phyloP scores from a whole-genome alignment of 2,329 filamentous ascomycete genomes.

The Penicillium sp. region DNA sequence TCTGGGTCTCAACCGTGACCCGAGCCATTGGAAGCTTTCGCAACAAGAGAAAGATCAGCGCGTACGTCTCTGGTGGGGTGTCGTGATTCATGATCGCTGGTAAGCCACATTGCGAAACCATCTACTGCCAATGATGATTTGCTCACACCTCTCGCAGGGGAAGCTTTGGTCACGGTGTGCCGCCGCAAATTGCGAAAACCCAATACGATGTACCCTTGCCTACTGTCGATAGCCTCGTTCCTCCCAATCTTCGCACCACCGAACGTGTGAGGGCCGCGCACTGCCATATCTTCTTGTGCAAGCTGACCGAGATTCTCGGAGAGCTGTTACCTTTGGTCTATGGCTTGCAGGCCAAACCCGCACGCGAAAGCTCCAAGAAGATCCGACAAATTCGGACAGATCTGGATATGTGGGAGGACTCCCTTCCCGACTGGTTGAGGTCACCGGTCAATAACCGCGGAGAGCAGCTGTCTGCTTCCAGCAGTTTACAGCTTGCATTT shows the following conservation, averaged over 20 bases:
- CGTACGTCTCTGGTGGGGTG: constrained; percentile 60
- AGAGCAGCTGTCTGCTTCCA: constrained; percentile 45
- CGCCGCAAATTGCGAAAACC: constrained; percentile 56
- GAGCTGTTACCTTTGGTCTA: constrained; percentile 53
- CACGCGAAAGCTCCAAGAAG: constrained; percentile 50
- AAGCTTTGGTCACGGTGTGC: constrained; percentile 60
- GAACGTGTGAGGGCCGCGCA: constrained; percentile 52
- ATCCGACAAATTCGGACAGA: constrained; percentile 52
- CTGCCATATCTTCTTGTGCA: constrained; percentile 58
- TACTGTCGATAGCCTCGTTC: constrained; percentile 47
- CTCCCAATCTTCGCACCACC: constrained; percentile 41
- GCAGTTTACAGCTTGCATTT: constrained; percentile 51
- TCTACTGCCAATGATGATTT: background rate
- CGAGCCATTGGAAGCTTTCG: constrained; percentile 57
- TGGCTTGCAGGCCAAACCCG: constrained; percentile 47
- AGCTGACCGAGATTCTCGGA: constrained; percentile 52
- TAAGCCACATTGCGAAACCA: constrained; percentile 24
- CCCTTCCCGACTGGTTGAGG: constrained; percentile 49
- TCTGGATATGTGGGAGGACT: constrained; percentile 51
- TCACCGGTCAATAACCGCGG: constrained; percentile 38
- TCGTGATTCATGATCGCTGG: constrained; percentile 61
- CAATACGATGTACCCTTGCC: constrained; percentile 62
- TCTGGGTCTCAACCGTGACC: constrained; percentile 60
- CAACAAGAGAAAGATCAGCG: constrained; percentile 56
- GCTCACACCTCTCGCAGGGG: constrained; percentile 45